Conservation (phyloP, 106 monocot species). For the Apostasia ramifera region DNA sequence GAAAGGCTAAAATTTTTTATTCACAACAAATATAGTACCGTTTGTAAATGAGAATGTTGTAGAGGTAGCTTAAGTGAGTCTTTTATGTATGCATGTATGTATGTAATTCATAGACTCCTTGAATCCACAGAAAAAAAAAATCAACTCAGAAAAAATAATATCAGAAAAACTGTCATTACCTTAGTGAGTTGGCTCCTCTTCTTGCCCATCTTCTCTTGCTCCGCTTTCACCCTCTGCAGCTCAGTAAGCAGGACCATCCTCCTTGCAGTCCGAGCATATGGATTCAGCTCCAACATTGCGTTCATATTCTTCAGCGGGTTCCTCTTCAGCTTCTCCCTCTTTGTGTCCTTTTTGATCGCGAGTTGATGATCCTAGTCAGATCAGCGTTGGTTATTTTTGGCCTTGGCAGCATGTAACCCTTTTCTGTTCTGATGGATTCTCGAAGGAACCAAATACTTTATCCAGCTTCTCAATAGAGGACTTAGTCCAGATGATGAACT, state of each 20-base stretch:
- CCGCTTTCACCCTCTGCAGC: slow-evolving; percentile 58
- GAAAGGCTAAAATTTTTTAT: no score
- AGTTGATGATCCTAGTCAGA: slow-evolving; percentile 71
- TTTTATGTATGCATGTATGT: no score
- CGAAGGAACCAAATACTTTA: slow-evolving; percentile 61
- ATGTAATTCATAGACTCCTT: no score
- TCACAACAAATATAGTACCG: no score
- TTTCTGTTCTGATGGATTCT: slow-evolving; percentile 64
- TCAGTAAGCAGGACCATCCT: slow-evolving; percentile 64
- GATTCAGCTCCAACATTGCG: slow-evolving; percentile 51
- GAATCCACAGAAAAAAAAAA: no score
- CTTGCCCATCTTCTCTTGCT: slow-evolving; percentile 60
- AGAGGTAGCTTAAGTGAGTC: no score
- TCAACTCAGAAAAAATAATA: no score
- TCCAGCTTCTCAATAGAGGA: slow-evolving; percentile 89
- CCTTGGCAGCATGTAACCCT: slow-evolving; percentile 64
- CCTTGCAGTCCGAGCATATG: slow-evolving; percentile 67
- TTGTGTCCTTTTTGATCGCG: slow-evolving; percentile 58
- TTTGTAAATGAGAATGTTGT: no score
- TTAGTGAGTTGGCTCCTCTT: slow-evolving; percentile 47
- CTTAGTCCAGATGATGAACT: slow-evolving; percentile 81
- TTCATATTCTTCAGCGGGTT: slow-evolving; percentile 61
- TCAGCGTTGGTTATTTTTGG: slow-evolving; percentile 70
- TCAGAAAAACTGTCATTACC: no score
- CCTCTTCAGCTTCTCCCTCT: slow-evolving; percentile 52